phyloP scores from a whole-genome alignment of 768 basidiomycete species.

The Mycena albidolilacea region DNA sequence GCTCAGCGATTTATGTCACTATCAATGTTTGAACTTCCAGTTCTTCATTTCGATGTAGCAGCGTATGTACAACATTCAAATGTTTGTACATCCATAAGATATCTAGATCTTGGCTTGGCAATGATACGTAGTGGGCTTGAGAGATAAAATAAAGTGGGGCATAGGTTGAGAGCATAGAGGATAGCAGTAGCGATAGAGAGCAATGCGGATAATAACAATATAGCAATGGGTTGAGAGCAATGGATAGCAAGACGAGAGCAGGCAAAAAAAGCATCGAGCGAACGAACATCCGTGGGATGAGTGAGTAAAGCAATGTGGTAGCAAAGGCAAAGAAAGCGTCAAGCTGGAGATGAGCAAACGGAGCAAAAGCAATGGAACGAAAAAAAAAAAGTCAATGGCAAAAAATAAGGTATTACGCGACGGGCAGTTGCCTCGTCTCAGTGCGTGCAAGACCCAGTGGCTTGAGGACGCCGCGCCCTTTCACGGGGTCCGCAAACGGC shows the following conservation, averaged over 20 bases:
- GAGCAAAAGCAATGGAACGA: constrained; percentile 15
- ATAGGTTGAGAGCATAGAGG: constrained; percentile 38
- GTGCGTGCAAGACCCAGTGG: constrained; percentile 72
- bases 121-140: constrained; percentile 30
- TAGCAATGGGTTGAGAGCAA: constrained; percentile 32
- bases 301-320: background rate
- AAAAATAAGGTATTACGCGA: constrained; percentile 46
- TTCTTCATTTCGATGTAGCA: constrained; percentile 16
- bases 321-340: constrained; percentile 38
- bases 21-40: constrained; percentile 19
- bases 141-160: constrained; percentile 18
- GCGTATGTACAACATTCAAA: background rate
- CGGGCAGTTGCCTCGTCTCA: constrained; percentile 66
- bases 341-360: background rate
- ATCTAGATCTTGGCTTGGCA: constrained; percentile 26
- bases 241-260: constrained; percentile 26
- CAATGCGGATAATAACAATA: constrained; percentile 33
- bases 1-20: constrained; percentile 36
- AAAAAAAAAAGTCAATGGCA: constrained; percentile 29
- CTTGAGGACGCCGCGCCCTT: constrained; percentile 63
- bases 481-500: constrained; percentile 49
- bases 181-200: constrained; percentile 35
- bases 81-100: constrained; percentile 11
- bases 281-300: constrained; percentile 25
- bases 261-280: constrained; percentile 40